Base-by-base conservation (phyloP, 148 eudicot genomes). In the Cornus controversa region DNA sequence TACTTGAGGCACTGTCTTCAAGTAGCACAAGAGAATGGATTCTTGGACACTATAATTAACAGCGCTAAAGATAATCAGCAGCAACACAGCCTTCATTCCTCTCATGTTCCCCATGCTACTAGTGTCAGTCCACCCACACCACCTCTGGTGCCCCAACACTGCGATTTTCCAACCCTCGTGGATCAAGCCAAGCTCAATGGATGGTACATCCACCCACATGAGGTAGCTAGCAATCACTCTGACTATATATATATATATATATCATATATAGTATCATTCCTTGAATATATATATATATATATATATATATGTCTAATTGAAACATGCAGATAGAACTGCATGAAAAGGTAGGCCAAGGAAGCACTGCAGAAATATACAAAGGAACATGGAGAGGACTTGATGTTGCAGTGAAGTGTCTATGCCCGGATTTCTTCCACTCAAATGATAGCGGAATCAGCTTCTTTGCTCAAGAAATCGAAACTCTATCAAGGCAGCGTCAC, bases 371-470 rank as follows among this genome's bases (percentile, higher is more conserved):
- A 16, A 73, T 87, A 69, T 84, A 87, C 78, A 82, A 42, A 31
- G 90, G 71, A 26, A 82, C 77, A 72, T 87, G 90, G 90, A 67
- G 87, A 66, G 90, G 87, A 11, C 67, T 80, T 28, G 82, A 80
- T 24, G 90, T 87, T 18, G 90, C 90, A 26, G 83, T 87, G 58
- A 87, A 87, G 64, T 82, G 90, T 84, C 78, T 87, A 80, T 68
- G 45, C 72, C 87, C 90, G 0, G 82, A 87, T 62, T 84, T 87
- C 78, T 87, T 87, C 71, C 69, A 34, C 1, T 84, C 82, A 42
- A 87, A 87, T 26, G 87, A 87, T 11, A 68, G 63, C 53, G 85
- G 83, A 13, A 50, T 82, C 22, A 65, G 75, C 79, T 87, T 84
- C 82, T 87, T 87, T 71, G 84, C 84, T 10, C 90, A 87, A 82